A percentile compares a stretch with the other conserved stretches of the same genome.
These are phyloP conservation scores for Hansfordia pulvinata DNA, from an alignment of 2,329 filamentous ascomycete genomes.

Conservation along the genomic window DNA sequence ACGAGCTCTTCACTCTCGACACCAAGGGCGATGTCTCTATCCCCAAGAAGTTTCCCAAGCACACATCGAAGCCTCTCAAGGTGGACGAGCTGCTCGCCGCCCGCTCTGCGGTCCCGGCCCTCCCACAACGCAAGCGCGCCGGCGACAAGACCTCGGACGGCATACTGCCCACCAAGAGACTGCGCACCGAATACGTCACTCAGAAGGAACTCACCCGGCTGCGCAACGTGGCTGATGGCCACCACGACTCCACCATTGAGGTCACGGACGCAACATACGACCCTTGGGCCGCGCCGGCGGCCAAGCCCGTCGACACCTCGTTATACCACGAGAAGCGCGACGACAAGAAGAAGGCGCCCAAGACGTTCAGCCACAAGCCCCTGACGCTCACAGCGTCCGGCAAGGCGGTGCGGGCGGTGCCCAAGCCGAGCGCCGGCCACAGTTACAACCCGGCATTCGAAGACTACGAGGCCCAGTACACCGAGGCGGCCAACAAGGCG, in stretches of 20 bases:
- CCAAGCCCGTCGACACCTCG: constrained; percentile 13
- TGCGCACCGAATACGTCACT: constrained; percentile 66
- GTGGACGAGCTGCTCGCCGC: constrained; percentile 82
- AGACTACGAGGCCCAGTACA: constrained; percentile 70
- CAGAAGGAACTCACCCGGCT: constrained; percentile 73
- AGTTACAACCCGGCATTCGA: constrained; percentile 87
- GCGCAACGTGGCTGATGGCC: constrained; percentile 64
- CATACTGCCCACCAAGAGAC: constrained; percentile 59
- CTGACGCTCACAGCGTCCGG: constrained; percentile 74
- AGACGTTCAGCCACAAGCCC: constrained; percentile 62
- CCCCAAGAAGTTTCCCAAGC: constrained; percentile 48
- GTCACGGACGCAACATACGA: constrained; percentile 59
- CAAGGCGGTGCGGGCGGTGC: constrained; percentile 65
- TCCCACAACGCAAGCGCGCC: constrained; percentile 65
- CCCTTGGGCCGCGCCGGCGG: constrained; percentile 50
- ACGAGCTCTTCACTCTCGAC: constrained; percentile 78
- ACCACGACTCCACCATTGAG: constrained; percentile 39
- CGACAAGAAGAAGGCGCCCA: constrained; percentile 54
- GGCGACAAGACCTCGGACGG: constrained; percentile 60
- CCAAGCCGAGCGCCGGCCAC: constrained; percentile 65
- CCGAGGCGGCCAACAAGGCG: constrained; percentile 63
- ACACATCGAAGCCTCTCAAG: constrained; percentile 66
- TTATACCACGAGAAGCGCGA: constrained; percentile 21
- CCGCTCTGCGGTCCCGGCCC: constrained; percentile 68
- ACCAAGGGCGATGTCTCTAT: constrained; percentile 55